These are phyloP conservation scores for Amniculicola lignicola DNA, from an alignment of 495 filamentous ascomycete species.

Conservation along the genomic window DNA sequence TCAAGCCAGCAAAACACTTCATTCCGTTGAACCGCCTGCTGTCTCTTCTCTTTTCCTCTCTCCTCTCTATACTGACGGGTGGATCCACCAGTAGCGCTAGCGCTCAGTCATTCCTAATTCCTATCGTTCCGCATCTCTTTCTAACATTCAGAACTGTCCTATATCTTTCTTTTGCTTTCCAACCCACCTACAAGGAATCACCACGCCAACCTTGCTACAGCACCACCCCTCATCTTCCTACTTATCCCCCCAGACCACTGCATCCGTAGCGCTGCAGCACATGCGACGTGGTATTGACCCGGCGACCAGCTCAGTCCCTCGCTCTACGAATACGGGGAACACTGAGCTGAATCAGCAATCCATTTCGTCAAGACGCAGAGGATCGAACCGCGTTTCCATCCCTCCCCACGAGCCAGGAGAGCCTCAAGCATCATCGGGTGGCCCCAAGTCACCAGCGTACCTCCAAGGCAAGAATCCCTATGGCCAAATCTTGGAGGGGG, in stretches of 20 bases:
- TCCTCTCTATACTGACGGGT: conserved; percentile 2
- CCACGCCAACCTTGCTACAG: neutral
- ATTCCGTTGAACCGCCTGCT: neutral
- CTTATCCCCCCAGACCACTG: neutral
- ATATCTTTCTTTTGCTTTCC: neutral
- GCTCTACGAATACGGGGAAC: neutral
- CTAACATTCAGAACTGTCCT: neutral
- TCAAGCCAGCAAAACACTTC: conserved; percentile 19
- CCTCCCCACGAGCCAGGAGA: conserved; percentile 1
- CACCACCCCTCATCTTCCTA: neutral
- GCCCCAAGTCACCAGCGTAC: conserved; percentile 28
- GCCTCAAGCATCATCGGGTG: neutral
- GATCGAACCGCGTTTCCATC: neutral
- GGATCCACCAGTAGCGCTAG: conserved; percentile 20
- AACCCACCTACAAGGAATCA: conserved; percentile 11
- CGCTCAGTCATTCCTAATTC: conserved; percentile 21
- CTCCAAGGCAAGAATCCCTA: conserved; percentile 31
- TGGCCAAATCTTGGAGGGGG: conserved; percentile 24
- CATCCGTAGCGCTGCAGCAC: too few relatives aligned
- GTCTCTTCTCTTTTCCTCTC: conserved; percentile 5
- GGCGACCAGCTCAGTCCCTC: conserved; percentile 4
- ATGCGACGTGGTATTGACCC: conserved; percentile 20
- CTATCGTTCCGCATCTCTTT: conserved; percentile 14
- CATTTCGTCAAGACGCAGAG: neutral
- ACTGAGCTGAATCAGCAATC: conserved; percentile 2